phyloP scores from a whole-genome alignment of 805 yeast genomes.

The Diddensiella transvaalensis region DNA sequence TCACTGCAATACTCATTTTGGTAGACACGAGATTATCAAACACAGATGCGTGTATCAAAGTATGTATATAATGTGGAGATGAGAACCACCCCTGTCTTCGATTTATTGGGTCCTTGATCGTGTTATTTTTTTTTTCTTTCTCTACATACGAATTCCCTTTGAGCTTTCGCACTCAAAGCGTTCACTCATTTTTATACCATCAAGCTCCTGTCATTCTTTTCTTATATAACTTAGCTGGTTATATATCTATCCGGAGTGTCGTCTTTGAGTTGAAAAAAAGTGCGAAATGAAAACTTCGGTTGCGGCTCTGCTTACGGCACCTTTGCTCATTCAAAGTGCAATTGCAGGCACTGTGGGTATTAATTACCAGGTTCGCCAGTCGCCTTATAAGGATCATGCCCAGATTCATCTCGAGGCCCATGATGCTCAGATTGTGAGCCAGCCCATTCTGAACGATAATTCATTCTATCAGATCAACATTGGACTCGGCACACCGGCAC shows the following conservation, averaged over 20 bases:
- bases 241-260: too few relatives aligned
- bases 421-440: background rate
- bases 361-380: background rate
- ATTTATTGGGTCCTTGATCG: too few relatives aligned
- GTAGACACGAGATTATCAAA: background rate
- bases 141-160: too few relatives aligned
- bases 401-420: background rate
- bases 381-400: background rate
- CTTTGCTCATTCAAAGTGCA: background rate
- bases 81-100: background rate
- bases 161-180: too few relatives aligned
- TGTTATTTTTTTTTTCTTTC: too few relatives aligned
- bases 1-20: too few relatives aligned
- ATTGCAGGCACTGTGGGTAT: background rate
- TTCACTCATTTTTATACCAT: background rate
- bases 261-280: background rate
- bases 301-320: background rate
- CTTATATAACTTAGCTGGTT: too few relatives aligned
- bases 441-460: conserved; percentile 1
- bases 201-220: background rate
- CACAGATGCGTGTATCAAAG: background rate
- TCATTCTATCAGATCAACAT: conserved; percentile 21
- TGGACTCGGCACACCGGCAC: conserved; percentile 56
- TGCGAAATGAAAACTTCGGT: background rate
- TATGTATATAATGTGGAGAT: background rate